phyloP scores from a whole-genome alignment of 2,329 filamentous ascomycete species.

The Penicillium sp. region DNA sequence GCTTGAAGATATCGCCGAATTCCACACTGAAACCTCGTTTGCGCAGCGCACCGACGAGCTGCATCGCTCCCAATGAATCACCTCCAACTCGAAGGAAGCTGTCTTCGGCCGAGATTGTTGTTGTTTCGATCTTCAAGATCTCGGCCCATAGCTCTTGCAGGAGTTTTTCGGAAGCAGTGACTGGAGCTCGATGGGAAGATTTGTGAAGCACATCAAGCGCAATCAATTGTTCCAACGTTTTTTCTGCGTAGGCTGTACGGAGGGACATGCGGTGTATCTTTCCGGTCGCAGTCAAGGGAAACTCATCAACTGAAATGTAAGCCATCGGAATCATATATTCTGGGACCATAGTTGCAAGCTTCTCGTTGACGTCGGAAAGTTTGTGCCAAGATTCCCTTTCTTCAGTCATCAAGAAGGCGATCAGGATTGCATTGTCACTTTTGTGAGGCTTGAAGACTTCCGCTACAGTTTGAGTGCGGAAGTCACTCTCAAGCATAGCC shows the following conservation, averaged over 20 bases:
- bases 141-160: not conserved
- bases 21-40: not conserved
- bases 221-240: no score
- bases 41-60: conserved; percentile 1
- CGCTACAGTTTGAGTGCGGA: not conserved
- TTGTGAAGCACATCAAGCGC: no score
- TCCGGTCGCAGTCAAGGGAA: not conserved
- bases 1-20: conserved; percentile 5
- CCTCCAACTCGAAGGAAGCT: conserved; percentile 9
- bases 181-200: no score
- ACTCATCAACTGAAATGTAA: not conserved
- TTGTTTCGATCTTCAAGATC: not conserved
- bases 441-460: not conserved
- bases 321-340: not conserved
- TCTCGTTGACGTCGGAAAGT: not conserved
- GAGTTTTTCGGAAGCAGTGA: not conserved
- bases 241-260: not conserved
- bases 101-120: not conserved
- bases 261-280: not conserved
- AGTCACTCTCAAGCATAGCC: no score
- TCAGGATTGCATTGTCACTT: not conserved
- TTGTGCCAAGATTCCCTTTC: not conserved
- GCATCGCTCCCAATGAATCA: conserved; percentile 8
- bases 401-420: not conserved
- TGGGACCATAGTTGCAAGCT: not conserved